phyloP scores from a whole-genome alignment of 257 asterid genomes.

The Forsythia suspensa region DNA sequence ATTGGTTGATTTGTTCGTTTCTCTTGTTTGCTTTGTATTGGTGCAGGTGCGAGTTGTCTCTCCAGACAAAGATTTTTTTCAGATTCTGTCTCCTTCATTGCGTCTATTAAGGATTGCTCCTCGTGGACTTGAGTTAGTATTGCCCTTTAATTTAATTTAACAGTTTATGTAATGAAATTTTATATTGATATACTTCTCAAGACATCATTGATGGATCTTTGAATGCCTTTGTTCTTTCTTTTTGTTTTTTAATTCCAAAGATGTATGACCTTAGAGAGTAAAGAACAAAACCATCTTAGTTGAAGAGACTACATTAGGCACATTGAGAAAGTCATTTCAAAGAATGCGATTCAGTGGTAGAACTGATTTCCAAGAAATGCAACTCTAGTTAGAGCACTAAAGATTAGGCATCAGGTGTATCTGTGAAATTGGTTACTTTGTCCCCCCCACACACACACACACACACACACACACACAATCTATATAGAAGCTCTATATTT shows the following conservation, averaged over 20 bases:
- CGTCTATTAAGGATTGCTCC: conserved; percentile 97
- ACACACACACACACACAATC: no score
- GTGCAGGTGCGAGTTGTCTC: conserved; percentile 97
- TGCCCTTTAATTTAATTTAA: conserved; percentile 6
- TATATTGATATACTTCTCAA: conserved; percentile 18
- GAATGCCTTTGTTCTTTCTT: conserved; percentile 8
- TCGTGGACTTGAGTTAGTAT: conserved; percentile 90
- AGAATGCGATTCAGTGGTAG: not conserved
- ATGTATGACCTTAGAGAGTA: not conserved
- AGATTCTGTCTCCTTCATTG: conserved; percentile 91
- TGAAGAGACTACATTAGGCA: not conserved
- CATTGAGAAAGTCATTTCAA: not conserved
- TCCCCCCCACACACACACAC: no score
- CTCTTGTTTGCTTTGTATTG: conserved; percentile 17
- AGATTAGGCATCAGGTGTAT: not conserved
- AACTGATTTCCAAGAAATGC: not conserved
- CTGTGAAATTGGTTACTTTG: not conserved
- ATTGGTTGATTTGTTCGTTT: no score
- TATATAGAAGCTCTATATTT: not conserved
- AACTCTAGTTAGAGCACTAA: not conserved
- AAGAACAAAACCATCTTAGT: not conserved
- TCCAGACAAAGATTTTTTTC: conserved; percentile 97
- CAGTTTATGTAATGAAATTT: not conserved
- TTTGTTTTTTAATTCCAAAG: not conserved
- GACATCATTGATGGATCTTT: conserved; percentile 11